These are phyloP conservation scores for Usnea hakonensis DNA, from an alignment of 495 filamentous ascomycete genomes.

Conservation along the genomic window DNA sequence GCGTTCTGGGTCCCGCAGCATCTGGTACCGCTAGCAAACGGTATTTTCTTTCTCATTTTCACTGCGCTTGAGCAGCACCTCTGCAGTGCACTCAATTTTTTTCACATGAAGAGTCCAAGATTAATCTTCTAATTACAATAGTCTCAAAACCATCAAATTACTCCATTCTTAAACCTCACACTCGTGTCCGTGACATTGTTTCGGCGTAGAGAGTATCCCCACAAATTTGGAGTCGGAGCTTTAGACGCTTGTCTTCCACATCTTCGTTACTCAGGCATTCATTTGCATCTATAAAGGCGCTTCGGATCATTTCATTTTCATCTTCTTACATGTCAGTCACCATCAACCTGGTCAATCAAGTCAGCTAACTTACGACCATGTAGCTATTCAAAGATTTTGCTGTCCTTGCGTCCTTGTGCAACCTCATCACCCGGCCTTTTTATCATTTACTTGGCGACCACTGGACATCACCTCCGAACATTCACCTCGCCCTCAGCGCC, in stretches of 20 bases:
- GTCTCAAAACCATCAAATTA: background rate
- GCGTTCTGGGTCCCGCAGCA: too few species aligned
- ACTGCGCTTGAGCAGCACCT: too few species aligned
- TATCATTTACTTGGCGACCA: background rate
- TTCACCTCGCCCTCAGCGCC: background rate
- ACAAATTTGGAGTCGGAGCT: background rate
- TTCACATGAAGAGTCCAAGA: background rate
- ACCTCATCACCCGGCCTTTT: background rate
- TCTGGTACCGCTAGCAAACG: too few species aligned
- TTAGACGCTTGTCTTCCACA: conserved; percentile 3
- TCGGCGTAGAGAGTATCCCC: background rate
- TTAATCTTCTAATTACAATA: conserved; percentile 4
- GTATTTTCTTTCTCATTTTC: too few species aligned
- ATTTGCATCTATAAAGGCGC: conserved; percentile 14
- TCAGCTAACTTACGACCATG: background rate
- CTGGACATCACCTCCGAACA: background rate
- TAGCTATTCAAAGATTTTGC: conserved; percentile 3
- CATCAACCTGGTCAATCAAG: too few species aligned
- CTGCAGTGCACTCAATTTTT: background rate
- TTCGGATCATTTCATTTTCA: background rate
- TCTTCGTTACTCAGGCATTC: background rate
- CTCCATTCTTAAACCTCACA: background rate
- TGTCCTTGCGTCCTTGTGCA: background rate
- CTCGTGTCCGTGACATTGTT: background rate
- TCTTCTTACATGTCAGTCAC: background rate